Evolutionary conservation across 2,329 filamentous ascomycete genomes (phyloP), one percentile per base, ranked within the genome.

Genomic region (Xylariaceae sp.): DNA sequence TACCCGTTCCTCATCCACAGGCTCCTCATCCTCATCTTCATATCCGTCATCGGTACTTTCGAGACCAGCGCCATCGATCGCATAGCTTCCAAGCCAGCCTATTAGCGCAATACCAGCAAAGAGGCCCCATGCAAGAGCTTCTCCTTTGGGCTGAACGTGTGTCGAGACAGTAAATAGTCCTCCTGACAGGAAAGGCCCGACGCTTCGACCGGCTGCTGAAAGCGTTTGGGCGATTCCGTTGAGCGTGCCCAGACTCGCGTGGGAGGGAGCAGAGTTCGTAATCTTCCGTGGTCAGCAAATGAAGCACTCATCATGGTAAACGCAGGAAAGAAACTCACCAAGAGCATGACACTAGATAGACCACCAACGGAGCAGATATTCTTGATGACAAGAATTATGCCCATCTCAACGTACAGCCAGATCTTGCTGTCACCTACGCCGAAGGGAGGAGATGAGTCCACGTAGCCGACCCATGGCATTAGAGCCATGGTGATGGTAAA

Each of bases 141-240:
- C 90, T 1, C 93, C 91, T 57, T 89, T 93, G 2, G 83, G 86
- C 9, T 75, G 69, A 4, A 95, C 74, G 37, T 78, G 75, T 0
- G 81, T 84, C 0, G 89, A 84, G 1, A 91, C 69, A 0, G 88
- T 88, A 63, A 95, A 98, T 0, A 98, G 71, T 0, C 83, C 83
- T 0, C 93, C 93, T 0, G 89, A 93, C 0, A 95, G 70, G 51
- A 97, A 90, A 0, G 93, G 93, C 0, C 93, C 93, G 0, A 89
- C 78, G 33, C 90, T 89, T 45, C 93, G 82, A 8, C 93, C 93
- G 0, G 87, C 88, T 0, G 93, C 93, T 0, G 89, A 95, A 0
- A 98, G 79, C 0, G 89, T 95, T 64, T 98, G 93, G 0, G 93
- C 93, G 24, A 97, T 77, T 9, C 93, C 93, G 57, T 98, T 96